Conservation (phyloP, 225 moss, liverwort and hornwort genomes). For the Antitrichia curtipendula region DNA sequence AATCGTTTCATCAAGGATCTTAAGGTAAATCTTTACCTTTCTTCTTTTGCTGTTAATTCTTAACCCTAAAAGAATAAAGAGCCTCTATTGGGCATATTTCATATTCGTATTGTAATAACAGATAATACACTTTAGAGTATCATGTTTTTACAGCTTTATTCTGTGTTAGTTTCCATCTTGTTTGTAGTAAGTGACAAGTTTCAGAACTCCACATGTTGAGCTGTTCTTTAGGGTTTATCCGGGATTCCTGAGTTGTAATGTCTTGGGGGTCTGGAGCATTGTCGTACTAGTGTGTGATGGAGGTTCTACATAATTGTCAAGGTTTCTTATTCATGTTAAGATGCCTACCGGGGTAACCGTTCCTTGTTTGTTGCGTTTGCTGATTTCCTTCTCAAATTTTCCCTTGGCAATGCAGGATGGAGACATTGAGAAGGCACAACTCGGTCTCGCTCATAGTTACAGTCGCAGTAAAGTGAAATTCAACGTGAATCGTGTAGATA, state of each 20-base stretch:
- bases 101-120: too few relatives aligned
- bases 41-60: not conserved
- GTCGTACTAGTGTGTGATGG: not conserved
- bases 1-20: conserved; percentile 77
- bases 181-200: not conserved
- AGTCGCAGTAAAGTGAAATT: conserved; percentile 96
- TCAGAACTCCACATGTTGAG: not conserved
- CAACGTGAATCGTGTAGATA: conserved; percentile 91
- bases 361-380: not conserved
- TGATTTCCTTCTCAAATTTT: not conserved
- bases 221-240: not conserved
- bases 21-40: conserved; percentile 16
- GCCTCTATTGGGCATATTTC: not conserved
- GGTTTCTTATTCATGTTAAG: not conserved
- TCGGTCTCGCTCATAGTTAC: conserved; percentile 91
- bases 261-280: not conserved
- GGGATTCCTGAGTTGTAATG: too few relatives aligned
- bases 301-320: too few relatives aligned
- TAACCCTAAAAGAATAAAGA: not conserved
- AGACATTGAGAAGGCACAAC: conserved; percentile 83
- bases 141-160: not conserved
- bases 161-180: not conserved
- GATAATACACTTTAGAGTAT: not conserved
- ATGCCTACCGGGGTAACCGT: not conserved
- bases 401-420: conserved; percentile 48